Evolutionary conservation across 2,329 filamentous ascomycete species (phyloP).

Genomic region (Cladophialophora carrionii): DNA sequence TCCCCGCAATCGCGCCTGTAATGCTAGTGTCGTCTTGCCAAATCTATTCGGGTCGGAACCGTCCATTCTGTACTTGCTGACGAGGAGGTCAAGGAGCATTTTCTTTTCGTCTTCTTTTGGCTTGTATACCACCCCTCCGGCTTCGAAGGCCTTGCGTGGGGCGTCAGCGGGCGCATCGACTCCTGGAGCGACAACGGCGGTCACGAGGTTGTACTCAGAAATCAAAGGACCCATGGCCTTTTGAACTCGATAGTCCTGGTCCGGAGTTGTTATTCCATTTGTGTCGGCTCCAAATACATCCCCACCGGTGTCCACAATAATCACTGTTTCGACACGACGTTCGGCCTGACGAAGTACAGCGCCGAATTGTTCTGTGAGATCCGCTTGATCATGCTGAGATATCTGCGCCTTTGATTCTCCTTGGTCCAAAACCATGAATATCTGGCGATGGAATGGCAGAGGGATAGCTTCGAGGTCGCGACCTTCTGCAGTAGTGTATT

Average conservation of each 20-base stretch:
- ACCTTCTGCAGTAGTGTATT: slow-evolving; percentile 33
- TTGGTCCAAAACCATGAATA: slow-evolving; percentile 38
- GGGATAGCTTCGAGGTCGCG: slow-evolving; percentile 37
- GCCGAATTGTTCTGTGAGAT: slow-evolving; percentile 32
- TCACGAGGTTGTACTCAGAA: slow-evolving; percentile 31
- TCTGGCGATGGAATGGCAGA: slow-evolving; percentile 29
- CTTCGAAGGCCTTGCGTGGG: slow-evolving; percentile 29
- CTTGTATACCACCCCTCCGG: slow-evolving; percentile 33
- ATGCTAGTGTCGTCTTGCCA: slow-evolving; percentile 36
- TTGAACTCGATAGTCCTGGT: slow-evolving; percentile 36
- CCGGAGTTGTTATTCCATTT: slow-evolving; percentile 28
- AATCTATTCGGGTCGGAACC: slow-evolving; percentile 34
- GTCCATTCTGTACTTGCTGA: slow-evolving; percentile 36
- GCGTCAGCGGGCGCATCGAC: slow-evolving; percentile 35
- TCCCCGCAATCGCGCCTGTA: slow-evolving; percentile 34
- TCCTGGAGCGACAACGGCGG: slow-evolving; percentile 36
- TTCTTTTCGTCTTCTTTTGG: slow-evolving; percentile 27
- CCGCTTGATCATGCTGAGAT: slow-evolving; percentile 31
- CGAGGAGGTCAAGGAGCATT: slow-evolving; percentile 33
- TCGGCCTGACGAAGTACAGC: slow-evolving; percentile 29
- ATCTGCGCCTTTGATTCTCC: slow-evolving; percentile 29
- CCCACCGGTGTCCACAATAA: slow-evolving; percentile 37
- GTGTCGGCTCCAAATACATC: slow-evolving; percentile 36
- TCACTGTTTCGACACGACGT: slow-evolving; percentile 28
- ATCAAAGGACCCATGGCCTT: slow-evolving; percentile 23